Percentiles rank a stretch among this genome's conserved stretches.
These are phyloP conservation scores for Westerdykella aurantiaca DNA, from an alignment of 2,329 filamentous ascomycete genomes.

Conservation along the genomic window DNA sequence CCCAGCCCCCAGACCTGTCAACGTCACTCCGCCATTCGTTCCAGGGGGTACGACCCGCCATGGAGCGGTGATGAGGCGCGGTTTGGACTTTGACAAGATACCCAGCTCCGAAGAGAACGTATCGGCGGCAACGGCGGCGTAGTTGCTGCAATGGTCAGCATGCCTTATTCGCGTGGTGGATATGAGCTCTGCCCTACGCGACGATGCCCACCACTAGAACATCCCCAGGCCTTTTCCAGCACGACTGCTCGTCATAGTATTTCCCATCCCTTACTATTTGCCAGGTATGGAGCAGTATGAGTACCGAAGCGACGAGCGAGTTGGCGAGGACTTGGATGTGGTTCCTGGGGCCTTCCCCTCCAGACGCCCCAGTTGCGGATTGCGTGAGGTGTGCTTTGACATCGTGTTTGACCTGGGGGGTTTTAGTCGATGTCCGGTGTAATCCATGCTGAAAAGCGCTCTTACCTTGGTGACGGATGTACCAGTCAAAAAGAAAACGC, in stretches of 20 bases:
- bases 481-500: slow-evolving; percentile 80
- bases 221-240: slow-evolving; percentile 39
- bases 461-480: slow-evolving; percentile 74
- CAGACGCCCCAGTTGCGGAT: slow-evolving; percentile 63
- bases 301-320: slow-evolving; percentile 68
- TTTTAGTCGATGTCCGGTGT: background rate
- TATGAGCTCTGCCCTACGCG: slow-evolving; percentile 30
- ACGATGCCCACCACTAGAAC: slow-evolving; percentile 46
- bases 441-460: background rate
- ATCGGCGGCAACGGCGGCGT: slow-evolving; percentile 85
- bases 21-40: slow-evolving; percentile 88
- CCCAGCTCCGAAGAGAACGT: slow-evolving; percentile 95
- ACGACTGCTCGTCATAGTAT: slow-evolving; percentile 23
- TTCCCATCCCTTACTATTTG: slow-evolving; percentile 37
- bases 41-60: slow-evolving; percentile 77
- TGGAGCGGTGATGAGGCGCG: slow-evolving; percentile 79
- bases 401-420: slow-evolving; percentile 69
- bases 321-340: slow-evolving; percentile 90
- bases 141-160: slow-evolving; percentile 60
- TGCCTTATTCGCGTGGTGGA: background rate
- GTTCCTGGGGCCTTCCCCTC: slow-evolving; percentile 76
- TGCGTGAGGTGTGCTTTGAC: slow-evolving; percentile 78
- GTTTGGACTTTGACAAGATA: slow-evolving; percentile 70
- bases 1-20: slow-evolving; percentile 67
- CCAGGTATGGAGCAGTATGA: slow-evolving; percentile 50